Evolutionary conservation across 805 yeast genomes (phyloP).

Genomic region (Saturnispora serradocipensis): DNA sequence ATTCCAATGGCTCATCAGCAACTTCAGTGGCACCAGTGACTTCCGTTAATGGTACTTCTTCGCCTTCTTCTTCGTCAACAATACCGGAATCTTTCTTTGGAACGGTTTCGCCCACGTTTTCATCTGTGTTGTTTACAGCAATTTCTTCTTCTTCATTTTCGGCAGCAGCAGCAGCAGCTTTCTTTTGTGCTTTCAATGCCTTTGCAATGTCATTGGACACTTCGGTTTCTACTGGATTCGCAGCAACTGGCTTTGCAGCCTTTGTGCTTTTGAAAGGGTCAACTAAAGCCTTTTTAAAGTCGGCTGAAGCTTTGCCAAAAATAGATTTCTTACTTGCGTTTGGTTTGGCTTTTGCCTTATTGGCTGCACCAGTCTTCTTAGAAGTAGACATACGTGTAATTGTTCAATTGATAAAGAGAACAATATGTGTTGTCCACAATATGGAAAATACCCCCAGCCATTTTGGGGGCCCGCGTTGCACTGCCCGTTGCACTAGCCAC

Average conservation of each 20-base stretch:
- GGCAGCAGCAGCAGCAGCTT: background rate
- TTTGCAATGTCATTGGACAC: background rate
- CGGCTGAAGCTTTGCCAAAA: background rate
- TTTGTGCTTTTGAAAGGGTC: background rate
- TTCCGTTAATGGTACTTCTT: conserved; percentile 14
- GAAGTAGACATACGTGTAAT: background rate
- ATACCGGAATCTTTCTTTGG: background rate
- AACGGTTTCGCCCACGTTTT: background rate
- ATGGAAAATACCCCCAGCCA: background rate
- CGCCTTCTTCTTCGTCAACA: background rate
- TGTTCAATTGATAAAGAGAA: background rate
- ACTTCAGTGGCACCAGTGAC: background rate
- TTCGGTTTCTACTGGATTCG: background rate
- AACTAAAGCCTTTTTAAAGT: background rate
- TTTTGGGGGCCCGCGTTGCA: background rate
- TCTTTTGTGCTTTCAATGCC: background rate
- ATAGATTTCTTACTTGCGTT: background rate
- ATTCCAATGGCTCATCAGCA: background rate
- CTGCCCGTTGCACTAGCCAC: background rate
- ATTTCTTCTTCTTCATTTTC: background rate
- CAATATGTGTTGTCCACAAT: background rate
- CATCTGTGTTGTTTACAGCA: conserved; percentile 8
- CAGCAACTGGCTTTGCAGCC: background rate
- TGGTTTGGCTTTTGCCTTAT: background rate
- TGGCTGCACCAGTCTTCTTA: background rate